These are phyloP conservation scores for Caulochytrium protostelioides DNA, from an alignment of 371 early-diverging fungal genomes.

Conservation along the genomic window DNA sequence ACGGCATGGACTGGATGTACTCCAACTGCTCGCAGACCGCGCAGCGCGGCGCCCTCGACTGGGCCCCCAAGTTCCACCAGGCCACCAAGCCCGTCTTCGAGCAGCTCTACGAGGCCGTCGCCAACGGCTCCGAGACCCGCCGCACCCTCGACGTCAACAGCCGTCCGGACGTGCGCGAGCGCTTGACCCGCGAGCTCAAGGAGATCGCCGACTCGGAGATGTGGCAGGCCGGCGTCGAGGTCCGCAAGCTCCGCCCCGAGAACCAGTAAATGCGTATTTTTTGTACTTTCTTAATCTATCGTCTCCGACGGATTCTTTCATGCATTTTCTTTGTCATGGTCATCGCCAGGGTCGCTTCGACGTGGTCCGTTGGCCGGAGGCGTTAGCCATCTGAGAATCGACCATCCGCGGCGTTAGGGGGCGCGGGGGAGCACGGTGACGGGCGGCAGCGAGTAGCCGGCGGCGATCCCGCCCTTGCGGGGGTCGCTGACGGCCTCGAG, in stretches of 20 bases:
- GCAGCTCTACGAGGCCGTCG: slow-evolving; percentile 64
- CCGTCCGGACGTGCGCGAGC: slow-evolving; percentile 69
- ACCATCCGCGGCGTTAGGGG: too few species aligned
- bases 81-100: slow-evolving; percentile 88
- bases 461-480: slow-evolving; percentile 13
- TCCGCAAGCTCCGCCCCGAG: slow-evolving; percentile 69
- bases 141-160: slow-evolving; percentile 75
- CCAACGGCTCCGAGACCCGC: slow-evolving; percentile 72
- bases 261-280: too few species aligned
- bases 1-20: slow-evolving; percentile 95
- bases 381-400: too few species aligned
- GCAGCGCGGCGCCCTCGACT: slow-evolving; percentile 84
- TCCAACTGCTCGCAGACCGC: slow-evolving; percentile 87
- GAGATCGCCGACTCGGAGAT: slow-evolving; percentile 51
- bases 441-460: too few species aligned
- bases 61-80: slow-evolving; percentile 81
- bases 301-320: too few species aligned
- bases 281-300: too few species aligned
- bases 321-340: too few species aligned
- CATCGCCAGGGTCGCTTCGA: too few species aligned
- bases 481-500: slow-evolving; percentile 4
- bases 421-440: too few species aligned
- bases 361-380: too few species aligned
- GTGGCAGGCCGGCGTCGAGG: slow-evolving; percentile 75
- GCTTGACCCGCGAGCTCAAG: slow-evolving; percentile 67